phyloP scores from a whole-genome alignment of 179 eudicot genomes.

The Corrigiola litoralis region DNA sequence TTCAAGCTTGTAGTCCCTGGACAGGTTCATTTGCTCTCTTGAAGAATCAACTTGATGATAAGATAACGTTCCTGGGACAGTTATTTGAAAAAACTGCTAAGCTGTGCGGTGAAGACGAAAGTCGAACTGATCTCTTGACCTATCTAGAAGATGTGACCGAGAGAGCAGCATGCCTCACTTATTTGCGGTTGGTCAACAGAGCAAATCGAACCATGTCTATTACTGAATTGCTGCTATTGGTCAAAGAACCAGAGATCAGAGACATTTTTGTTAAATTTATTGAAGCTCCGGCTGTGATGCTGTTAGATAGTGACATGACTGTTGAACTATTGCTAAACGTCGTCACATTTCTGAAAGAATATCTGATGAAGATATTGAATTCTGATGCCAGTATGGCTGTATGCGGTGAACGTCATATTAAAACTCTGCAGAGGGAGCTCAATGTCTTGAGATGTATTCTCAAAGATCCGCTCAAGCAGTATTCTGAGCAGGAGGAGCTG shows the following conservation, averaged over 20 bases:
- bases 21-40: not conserved
- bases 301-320: not conserved
- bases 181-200: not conserved
- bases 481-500: not conserved
- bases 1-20: not conserved
- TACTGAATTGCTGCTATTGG: not conserved
- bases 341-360: not conserved
- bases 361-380: not conserved
- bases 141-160: constrained; percentile 6
- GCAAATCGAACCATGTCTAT: not conserved
- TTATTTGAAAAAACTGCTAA: not conserved
- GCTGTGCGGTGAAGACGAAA: not conserved
- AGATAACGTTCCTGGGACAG: not conserved
- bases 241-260: not conserved
- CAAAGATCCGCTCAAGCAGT: not conserved
- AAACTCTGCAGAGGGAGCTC: not conserved
- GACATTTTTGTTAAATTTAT: not conserved
- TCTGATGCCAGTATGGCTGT: not conserved
- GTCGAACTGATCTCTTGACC: not conserved
- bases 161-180: constrained; percentile 5
- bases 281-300: not conserved
- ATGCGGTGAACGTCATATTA: not conserved
- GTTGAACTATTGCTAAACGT: not conserved
- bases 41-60: not conserved
- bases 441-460: not conserved